These are phyloP conservation scores for Mucor sp. DNA, from an alignment of 371 early-diverging fungal genomes.

Conservation along the genomic window DNA sequence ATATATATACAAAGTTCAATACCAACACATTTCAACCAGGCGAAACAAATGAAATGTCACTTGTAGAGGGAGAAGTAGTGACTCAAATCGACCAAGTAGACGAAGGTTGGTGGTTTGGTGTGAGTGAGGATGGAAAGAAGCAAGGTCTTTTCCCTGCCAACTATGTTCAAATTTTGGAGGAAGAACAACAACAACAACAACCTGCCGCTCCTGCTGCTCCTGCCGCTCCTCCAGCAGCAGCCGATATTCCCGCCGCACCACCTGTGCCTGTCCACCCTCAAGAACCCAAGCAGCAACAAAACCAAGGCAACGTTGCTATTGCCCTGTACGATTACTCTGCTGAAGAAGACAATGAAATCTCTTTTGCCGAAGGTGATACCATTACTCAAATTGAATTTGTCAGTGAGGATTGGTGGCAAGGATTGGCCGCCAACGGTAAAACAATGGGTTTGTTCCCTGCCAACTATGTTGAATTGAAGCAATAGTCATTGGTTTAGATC, in stretches of 20 bases:
- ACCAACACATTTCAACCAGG: conserved; percentile 20
- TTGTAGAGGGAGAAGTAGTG: conserved; percentile 83
- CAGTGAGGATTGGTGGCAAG: conserved; percentile 95
- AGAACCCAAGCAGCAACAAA: conserved; percentile 15
- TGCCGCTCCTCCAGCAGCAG: conserved; percentile 11
- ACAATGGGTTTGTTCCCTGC: conserved; percentile 78
- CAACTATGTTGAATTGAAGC: conserved; percentile 56
- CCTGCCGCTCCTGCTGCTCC: neutral
- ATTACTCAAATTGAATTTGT: conserved; percentile 82
- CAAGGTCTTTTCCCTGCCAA: conserved; percentile 89
- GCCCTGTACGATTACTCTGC: conserved; percentile 89
- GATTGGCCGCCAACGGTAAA: conserved; percentile 56
- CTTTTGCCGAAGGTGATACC: conserved; percentile 74
- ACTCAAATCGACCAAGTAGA: conserved; percentile 72
- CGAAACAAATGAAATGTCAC: conserved; percentile 84
- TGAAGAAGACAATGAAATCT: conserved; percentile 87
- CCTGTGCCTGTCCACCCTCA: conserved; percentile 17
- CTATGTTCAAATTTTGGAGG: conserved; percentile 72
- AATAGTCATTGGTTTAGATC: conserved; percentile 13
- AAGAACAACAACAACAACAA: neutral
- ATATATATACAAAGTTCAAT: too few relatives aligned
- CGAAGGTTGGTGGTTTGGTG: conserved; percentile 92
- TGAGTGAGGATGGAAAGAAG: conserved; percentile 74
- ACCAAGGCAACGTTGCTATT: conserved; percentile 50
- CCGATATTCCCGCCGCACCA: conserved; percentile 3